Base-by-base conservation (phyloP, 202 grass and related monocot species). In the Sporobolus alterniflorus region DNA sequence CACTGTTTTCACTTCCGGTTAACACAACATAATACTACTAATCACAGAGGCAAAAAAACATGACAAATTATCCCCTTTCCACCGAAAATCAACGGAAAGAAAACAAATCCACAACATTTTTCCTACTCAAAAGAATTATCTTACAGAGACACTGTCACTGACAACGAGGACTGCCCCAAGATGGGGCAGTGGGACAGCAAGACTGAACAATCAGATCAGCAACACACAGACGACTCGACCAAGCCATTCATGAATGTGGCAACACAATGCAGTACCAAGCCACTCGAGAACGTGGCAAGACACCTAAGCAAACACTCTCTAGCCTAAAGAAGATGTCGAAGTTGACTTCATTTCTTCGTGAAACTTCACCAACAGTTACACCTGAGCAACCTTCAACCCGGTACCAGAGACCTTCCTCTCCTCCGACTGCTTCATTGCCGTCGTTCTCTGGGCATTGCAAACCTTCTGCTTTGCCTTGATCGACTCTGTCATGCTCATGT, bases 401-500 rank as follows among this genome's bases (percentile, higher is more conserved):
- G 72, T 83, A 4, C 75, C 74, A 3, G 69, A 70, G 21, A 56
- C 67, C 64, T 82, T 91, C 74, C 83, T 74, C 44, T 89, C 83
- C 31, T 86, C 81, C 1, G 82, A 76, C 3, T 64, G 69, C 78
- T 91, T 92, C 29, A 55, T 36, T 7, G 57, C 51, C 14, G 77
- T 2, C 2, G 63, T 82, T 50, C 61, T 91, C 67, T 90, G 82
- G 25, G 71, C 68, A 68, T 28, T 52, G 24, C 75, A 85, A 8
- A 42, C 67, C 48, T 91, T 98, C 59, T 87, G 88, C 77, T 96
- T 96, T 0, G 93, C 84, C 86, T 96, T 98, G 61, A 85, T 98
- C 7, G 93, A 98, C 71, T 96, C 91, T 0, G 96, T 98, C 91
- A 94, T 84, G 76, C 79, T 90, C 96, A 98, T 96, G 91, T 93